Percentiles rank a stretch among this genome's conserved stretches.
Evolutionary conservation across 2,329 filamentous ascomycete genomes (phyloP).

Genomic region (Apiospora koreana): DNA sequence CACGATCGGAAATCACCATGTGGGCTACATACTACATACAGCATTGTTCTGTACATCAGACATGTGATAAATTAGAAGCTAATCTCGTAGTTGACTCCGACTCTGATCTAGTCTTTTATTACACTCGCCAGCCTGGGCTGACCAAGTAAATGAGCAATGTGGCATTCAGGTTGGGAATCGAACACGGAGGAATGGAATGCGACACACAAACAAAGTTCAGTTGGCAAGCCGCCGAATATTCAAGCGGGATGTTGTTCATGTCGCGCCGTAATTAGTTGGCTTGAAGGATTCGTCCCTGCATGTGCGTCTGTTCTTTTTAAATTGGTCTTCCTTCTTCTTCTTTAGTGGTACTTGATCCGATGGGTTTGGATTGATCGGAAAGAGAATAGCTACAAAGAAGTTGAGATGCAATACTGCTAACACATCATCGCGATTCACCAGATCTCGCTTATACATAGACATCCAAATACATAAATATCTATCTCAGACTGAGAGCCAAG

Average conservation of each 20-base stretch:
- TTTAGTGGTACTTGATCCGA: background rate
- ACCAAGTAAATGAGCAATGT: background rate
- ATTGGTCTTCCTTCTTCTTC: background rate
- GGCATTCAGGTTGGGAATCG: no score
- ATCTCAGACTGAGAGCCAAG: no score
- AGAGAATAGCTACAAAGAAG: background rate
- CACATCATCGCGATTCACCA: no score
- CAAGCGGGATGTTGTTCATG: background rate
- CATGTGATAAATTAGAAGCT: background rate
- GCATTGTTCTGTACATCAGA: background rate
- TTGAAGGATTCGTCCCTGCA: background rate
- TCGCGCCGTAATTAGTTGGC: background rate
- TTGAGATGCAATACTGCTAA: no score
- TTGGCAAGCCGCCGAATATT: background rate
- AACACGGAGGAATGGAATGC: no score
- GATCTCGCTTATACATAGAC: no score
- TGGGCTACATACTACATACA: background rate
- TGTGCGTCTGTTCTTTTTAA: background rate
- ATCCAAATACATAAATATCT: no score
- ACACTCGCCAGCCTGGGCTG: background rate
- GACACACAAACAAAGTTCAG: no score
- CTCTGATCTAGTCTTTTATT: background rate
- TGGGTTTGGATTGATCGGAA: background rate
- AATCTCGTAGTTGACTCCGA: background rate
- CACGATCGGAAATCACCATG: constrained; percentile 4